Conservation (phyloP, 805 yeast genomes). For the Candida michaelii region DNA sequence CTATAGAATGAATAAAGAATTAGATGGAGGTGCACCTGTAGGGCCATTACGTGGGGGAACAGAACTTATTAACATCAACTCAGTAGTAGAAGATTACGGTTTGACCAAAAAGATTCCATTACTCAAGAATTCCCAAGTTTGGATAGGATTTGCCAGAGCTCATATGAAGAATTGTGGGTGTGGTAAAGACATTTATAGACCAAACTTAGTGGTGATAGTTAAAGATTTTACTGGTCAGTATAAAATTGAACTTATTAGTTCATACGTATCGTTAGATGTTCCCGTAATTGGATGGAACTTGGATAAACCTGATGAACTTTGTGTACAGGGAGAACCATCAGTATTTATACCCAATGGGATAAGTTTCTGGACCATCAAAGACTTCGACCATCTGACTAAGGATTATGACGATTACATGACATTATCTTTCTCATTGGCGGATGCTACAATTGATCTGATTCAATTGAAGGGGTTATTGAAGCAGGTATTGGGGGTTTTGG, state of each 20-base stretch:
- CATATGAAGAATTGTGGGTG: slow-evolving; percentile 42
- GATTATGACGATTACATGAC: slow-evolving; percentile 28
- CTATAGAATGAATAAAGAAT: slow-evolving; percentile 4
- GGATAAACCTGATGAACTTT: slow-evolving; percentile 21
- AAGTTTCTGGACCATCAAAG: slow-evolving; percentile 16
- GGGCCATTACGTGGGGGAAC: slow-evolving; percentile 41
- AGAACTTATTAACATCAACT: slow-evolving; percentile 26
- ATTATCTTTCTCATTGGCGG: slow-evolving; percentile 36
- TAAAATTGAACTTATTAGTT: slow-evolving; percentile 30
- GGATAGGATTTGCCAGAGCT: slow-evolving; percentile 42
- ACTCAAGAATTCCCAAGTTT: slow-evolving; percentile 26
- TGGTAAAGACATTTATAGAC: slow-evolving; percentile 38
- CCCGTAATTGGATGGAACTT: slow-evolving; percentile 31
- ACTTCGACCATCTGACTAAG: background rate
- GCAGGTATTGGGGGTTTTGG: slow-evolving; percentile 15
- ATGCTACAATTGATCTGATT: slow-evolving; percentile 33
- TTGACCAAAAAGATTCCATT: slow-evolving; percentile 6
- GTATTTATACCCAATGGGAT: slow-evolving; percentile 39
- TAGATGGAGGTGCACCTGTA: slow-evolving; percentile 3
- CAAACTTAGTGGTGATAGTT: slow-evolving; percentile 33
- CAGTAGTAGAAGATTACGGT: slow-evolving; percentile 10
- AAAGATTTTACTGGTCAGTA: slow-evolving; percentile 14
- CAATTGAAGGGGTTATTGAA: slow-evolving; percentile 34
- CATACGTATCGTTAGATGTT: slow-evolving; percentile 30
- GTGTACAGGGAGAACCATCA: slow-evolving; percentile 23